Base-by-base conservation (phyloP, 2,329 filamentous ascomycete species). In the Eutypa lata region DNA sequence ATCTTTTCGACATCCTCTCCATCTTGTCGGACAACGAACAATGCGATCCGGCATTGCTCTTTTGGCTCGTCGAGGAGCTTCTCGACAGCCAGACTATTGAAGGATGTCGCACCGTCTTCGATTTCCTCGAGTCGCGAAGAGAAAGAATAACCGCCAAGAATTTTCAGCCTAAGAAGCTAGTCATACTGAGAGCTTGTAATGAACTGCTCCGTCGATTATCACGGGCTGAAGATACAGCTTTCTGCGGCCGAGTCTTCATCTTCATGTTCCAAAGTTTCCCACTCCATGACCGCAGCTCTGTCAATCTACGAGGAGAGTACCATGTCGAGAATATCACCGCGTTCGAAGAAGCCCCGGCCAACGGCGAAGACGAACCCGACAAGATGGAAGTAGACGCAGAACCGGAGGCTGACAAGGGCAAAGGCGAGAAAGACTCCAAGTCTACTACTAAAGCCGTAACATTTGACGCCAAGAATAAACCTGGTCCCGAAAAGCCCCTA, bases 241-340 rank as follows among this genome's bases (percentile, higher is more conserved):
- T 99, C 68, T 99, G 94, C 66, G 94, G 94, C 16, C 84, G 94
- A 38, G 94, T 99, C 24, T 97, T 97, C 71, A 97, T 99, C 58
- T 99, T 97, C 71, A 84, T 99, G 67, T 99, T 97, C 71, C 94
- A 99, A 70, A 96, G 91, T 69, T 97, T 99, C 65, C 94, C 94
- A 1, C 78, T 99, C 0, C 93, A 93, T 31, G 95, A 99, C 71
- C 94, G 93, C 68, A 97, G 94, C 68, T 97, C 94, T 0, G 94
- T 99, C 48, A 99, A 99, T 66, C 79, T 97, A 38, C 84, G 94
- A 49, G 94, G 94, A 61, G 93, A 97, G 73, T 99, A 94, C 61
- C 94, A 99, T 65, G 84, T 89, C 24, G 94, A 97, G 65, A 99
- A 99, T 76, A 83, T 92, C 51, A 99, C 95, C 1, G 85, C 83